These are phyloP conservation scores for Chrysoporthe austroafricana DNA, from an alignment of 2,329 filamentous ascomycete genomes.

Conservation along the genomic window DNA sequence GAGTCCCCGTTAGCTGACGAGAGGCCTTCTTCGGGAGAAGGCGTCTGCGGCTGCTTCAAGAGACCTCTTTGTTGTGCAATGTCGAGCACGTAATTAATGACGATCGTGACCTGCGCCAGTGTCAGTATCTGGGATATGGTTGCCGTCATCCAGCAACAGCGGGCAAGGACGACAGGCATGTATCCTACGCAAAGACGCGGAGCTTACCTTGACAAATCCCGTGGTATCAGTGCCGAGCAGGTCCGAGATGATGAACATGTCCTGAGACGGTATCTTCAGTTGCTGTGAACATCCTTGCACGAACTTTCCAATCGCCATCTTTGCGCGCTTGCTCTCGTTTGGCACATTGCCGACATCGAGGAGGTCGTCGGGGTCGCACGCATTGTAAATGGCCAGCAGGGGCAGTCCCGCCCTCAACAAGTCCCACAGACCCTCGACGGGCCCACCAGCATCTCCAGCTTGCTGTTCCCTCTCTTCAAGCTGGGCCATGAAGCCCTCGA, in stretches of 20 bases:
- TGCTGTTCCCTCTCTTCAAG: slow-evolving; percentile 70
- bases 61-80: slow-evolving; percentile 78
- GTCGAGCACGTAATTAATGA: slow-evolving; percentile 91
- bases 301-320: slow-evolving; percentile 90
- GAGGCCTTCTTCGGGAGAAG: slow-evolving; percentile 57
- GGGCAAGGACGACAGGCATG: background rate
- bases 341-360: slow-evolving; percentile 67
- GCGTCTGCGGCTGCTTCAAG: slow-evolving; percentile 54
- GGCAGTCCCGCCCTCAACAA: slow-evolving; percentile 83
- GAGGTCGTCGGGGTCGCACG: slow-evolving; percentile 70
- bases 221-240: slow-evolving; percentile 93
- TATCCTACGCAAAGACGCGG: background rate
- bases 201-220: slow-evolving; percentile 85
- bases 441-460: slow-evolving; percentile 67
- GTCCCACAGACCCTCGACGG: slow-evolving; percentile 89
- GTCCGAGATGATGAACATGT: slow-evolving; percentile 91
- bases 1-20: slow-evolving; percentile 39
- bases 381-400: slow-evolving; percentile 87
- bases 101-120: slow-evolving; percentile 71
- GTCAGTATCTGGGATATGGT: background rate
- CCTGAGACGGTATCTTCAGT: slow-evolving; percentile 75
- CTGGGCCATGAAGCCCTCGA: slow-evolving; percentile 73
- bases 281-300: slow-evolving; percentile 86
- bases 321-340: slow-evolving; percentile 75
- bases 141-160: background rate